phyloP scores from a whole-genome alignment of 257 asterid genomes.

The Capsicum pubescens region DNA sequence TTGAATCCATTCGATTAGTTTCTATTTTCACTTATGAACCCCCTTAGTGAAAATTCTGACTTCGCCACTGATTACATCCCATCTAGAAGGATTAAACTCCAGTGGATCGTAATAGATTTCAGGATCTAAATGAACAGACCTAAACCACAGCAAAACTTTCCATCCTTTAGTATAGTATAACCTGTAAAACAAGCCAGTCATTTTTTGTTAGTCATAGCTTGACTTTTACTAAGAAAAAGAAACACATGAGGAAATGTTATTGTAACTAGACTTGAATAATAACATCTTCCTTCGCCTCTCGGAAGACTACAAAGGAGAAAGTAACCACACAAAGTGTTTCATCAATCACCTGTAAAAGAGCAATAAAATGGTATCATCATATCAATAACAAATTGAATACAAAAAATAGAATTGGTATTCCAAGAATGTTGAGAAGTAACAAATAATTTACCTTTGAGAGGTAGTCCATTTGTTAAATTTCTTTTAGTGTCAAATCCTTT shows the following conservation, averaged over 20 bases:
- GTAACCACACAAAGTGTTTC: slow-evolving; percentile 88
- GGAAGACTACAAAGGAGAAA: slow-evolving; percentile 77
- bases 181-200: slow-evolving; percentile 43
- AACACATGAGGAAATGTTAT: neutral
- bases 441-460: slow-evolving; percentile 60
- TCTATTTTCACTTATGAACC: too few relatives aligned
- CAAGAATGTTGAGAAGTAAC: neutral
- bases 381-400: too few relatives aligned
- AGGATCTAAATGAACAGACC: slow-evolving; percentile 73
- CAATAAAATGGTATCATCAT: neutral
- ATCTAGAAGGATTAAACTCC: slow-evolving; percentile 85
- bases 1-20: too few relatives aligned
- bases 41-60: too few relatives aligned
- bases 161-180: slow-evolving; percentile 89
- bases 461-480: slow-evolving; percentile 78
- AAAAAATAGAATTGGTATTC: neutral
- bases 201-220: neutral
- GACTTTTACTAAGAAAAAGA: neutral
- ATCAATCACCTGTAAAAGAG: slow-evolving; percentile 64
- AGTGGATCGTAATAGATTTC: slow-evolving; percentile 67
- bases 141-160: slow-evolving; percentile 86
- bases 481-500: slow-evolving; percentile 66
- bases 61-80: slow-evolving; percentile 36
- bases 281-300: slow-evolving; percentile 82
- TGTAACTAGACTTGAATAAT: slow-evolving; percentile 53